A percentile compares a stretch with the other conserved stretches of the same genome.
Conservation (phyloP, 441 rosid genomes). For the Gossypium schwendimanii region DNA sequence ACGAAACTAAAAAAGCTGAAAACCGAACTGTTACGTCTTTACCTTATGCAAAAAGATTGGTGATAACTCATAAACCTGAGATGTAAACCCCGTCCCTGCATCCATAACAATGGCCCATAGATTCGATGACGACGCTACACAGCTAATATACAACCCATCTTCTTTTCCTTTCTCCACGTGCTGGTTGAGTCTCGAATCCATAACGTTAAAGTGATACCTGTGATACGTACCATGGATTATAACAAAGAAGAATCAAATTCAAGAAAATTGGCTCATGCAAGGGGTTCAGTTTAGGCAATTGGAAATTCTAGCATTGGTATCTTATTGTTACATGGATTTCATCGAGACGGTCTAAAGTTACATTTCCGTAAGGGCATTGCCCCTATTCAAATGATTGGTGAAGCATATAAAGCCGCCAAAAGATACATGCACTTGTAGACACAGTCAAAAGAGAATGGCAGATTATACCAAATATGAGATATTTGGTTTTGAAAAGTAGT, state of each 20-base stretch:
- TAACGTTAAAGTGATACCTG: slow-evolving; percentile 53
- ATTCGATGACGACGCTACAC: slow-evolving; percentile 43
- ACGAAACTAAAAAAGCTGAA: neutral
- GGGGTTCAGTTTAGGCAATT: too few species aligned
- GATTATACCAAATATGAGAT: neutral
- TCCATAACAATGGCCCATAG: slow-evolving; percentile 61
- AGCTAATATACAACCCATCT: slow-evolving; percentile 48
- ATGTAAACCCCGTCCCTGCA: slow-evolving; percentile 48
- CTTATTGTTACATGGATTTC: neutral
- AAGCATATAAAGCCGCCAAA: slow-evolving; percentile 10
- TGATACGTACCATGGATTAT: neutral
- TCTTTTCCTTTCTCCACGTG: slow-evolving; percentile 49
- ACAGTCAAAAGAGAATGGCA: neutral
- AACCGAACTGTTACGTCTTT: neutral
- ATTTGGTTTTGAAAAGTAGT: neutral
- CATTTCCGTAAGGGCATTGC: neutral
- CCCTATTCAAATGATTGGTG: neutral
- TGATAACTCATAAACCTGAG: slow-evolving; percentile 50
- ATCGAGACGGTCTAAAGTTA: neutral
- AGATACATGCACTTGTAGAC: neutral
- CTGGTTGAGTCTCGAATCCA: slow-evolving; percentile 36
- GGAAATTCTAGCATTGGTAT: too few species aligned
- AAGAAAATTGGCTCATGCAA: too few species aligned
- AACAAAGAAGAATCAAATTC: too few species aligned
- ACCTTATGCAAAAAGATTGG: slow-evolving; percentile 35